Evolutionary conservation across 2,329 filamentous ascomycete species (phyloP).

Genomic region (Sarocladium strictum): DNA sequence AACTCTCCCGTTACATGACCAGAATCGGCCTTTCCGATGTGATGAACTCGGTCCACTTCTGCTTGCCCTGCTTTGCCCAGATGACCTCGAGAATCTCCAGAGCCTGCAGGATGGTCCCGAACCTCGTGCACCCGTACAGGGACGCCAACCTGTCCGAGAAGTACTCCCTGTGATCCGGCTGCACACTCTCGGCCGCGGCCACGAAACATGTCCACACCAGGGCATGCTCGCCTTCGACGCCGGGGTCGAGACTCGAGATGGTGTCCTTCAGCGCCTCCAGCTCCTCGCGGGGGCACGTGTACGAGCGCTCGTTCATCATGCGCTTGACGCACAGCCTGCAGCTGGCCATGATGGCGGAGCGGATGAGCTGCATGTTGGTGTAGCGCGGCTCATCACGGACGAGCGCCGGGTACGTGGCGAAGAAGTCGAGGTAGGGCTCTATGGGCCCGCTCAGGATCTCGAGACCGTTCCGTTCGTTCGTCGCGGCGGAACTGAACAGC

Average conservation of each 20-base stretch:
- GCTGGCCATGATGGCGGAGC: constrained; percentile 1
- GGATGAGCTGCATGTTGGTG: background rate
- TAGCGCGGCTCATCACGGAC: background rate
- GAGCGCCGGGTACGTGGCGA: background rate
- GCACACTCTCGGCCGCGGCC: constrained; percentile 8
- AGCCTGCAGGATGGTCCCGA: constrained; percentile 8
- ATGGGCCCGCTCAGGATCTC: background rate
- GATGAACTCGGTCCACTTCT: constrained; percentile 5
- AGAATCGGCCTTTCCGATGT: constrained; percentile 1
- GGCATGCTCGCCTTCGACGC: constrained; percentile 2
- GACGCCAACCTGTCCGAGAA: constrained; percentile 1
- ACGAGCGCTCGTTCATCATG: background rate
- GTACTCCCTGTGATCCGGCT: background rate
- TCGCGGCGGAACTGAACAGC: background rate
- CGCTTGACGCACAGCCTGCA: background rate
- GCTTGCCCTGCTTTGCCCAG: background rate
- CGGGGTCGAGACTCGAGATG: background rate
- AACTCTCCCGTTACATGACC: background rate
- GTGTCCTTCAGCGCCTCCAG: constrained; percentile 7
- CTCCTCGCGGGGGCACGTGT: background rate
- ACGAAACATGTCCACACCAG: constrained; percentile 12
- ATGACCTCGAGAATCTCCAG: constrained; percentile 9
- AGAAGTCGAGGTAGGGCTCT: background rate
- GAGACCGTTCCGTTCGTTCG: background rate
- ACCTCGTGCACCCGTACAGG: constrained; percentile 9